Base-by-base conservation (phyloP, 2,329 filamentous ascomycete genomes). In the Setomelanomma holmii region DNA sequence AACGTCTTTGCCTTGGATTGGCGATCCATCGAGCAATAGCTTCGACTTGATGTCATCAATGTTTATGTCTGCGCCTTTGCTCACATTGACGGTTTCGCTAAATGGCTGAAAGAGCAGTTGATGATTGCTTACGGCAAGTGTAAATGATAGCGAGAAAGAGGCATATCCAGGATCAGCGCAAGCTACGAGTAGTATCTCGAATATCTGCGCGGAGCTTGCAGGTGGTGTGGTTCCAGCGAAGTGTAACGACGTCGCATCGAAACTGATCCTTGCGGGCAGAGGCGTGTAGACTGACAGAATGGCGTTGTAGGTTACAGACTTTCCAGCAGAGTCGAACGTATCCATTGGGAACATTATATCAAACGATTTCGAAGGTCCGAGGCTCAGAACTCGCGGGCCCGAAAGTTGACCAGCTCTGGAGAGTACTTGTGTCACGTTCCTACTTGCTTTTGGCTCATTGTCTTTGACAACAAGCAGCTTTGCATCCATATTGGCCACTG, bases 191-290 rank as follows among this genome's bases (percentile, higher is more conserved):
- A 85, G 81, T 51, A 96, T 82, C 17, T 82, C 82, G 64, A 92
- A 95, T 0, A 78, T 82, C 66, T 96, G 88, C 3, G 91, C 88
- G 6, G 86, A 51, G 24, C 87, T 83, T 51, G 84, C 82, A 40
- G 86, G 77, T 1, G 91, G 91, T 1, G 88, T 89, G 27, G 76
- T 84, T 20, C 92, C 92, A 1, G 83, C 84, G 63, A 96, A 96
- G 0, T 80, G 81, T 34, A 96, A 76, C 0, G 75, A 79, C 1
- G 69, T 69, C 1, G 82, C 69, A 61, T 95, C 84, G 66, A 96
- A 96, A n/a, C 78, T 77, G 39, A 96, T 78, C 92, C 92, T 96
- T 0, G 91, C 87, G 17, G 92, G 92, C 30, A 96, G 77, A 30
- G 92, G 91, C n/a, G 89, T 90, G 66, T 90, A 89, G 66, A 93